Evolutionary conservation across 148 eudicot species (phyloP), one percentile per base, ranked within the genome.

Genomic region (Vaccinium vitisidaea): DNA sequence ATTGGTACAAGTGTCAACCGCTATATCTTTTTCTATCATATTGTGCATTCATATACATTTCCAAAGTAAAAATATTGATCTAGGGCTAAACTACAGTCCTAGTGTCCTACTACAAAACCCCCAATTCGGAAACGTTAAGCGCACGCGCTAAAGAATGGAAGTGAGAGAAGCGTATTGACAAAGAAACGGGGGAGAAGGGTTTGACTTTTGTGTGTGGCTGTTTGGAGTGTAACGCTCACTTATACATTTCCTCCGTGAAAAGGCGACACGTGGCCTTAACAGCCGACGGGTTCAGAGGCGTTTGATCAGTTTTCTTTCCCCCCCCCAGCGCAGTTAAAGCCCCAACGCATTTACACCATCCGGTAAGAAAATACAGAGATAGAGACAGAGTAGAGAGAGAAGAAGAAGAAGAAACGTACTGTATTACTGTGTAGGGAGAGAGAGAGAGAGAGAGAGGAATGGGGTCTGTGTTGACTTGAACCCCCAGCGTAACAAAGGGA

Each of bases 251-350:
- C 8, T 70, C 77, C 53, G 74, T 71, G 75, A 63, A 1, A 71
- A 87, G 0, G 3, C 0, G 90, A 85, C 93, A 91, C 90, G 90
- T 90, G 90, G 53, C 12, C 32, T 4, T 75, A 87, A 90, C 88
- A 85, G 85, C 54, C 80, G 84, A 87, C 88, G 87, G 83, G 83
- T 86, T 88, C 79, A 88, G 88, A 85, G 86, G 91, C 86, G 83
- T 90, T n/a, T 84, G 83, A 88, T 88, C 89, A 80, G 88, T 91
- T 91, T 91, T 85, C 78, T 79, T 36, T 7, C 16, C 12, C 10
- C 16, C 12, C 10, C 12, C 30, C 27, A 71, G 21, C 49, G 75
- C 79, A 36, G 86, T 88, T 89, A 90, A 89, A 87, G 52, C 65
- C 59, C 27, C 61, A 7, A 1, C 13, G 3, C 55, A 77, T 50